Base-by-base conservation (phyloP, 352 stramenopile species). In the Nothophytophthora sp. region DNA sequence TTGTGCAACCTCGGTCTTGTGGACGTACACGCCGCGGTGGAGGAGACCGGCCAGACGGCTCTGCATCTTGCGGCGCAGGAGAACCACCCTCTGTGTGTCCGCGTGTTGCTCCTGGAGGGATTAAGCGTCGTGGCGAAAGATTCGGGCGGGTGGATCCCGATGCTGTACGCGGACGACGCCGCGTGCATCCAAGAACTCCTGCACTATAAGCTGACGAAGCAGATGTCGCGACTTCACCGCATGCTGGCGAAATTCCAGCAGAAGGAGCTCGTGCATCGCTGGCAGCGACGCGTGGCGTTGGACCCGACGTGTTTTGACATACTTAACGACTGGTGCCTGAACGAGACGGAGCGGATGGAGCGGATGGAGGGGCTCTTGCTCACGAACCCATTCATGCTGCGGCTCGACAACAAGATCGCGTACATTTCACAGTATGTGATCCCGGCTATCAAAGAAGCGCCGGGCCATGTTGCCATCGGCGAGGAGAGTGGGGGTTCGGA, bases 251-350 rank as follows among this genome's bases (percentile, higher is more conserved):
- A 75, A 29, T 84, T 70, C 18, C 41, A 79, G 24, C 50, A 75
- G 12, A 60, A 63, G 47, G 80, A 69, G 6, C 49, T 81, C 39
- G 60, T 90, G 22, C 51, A 55, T 44, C 58, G 65, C 19, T 89
- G 75, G 77, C 69, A 84, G 40, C 64, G 61, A 4, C 34, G 38
- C 3, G 51, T 88, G 24, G 63, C 67, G 29, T 50, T 50, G 16
- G 71, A 88, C 9, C 61, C 76, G 8, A 70, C 38, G 13, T 82
- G 63, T 22, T 84, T 76, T 38, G 60, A 76, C 35, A 82, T 89
- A 54, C 29, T 91, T 2, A 91, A 91, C 56, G 80, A 90, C 55
- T 87, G 75, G 77, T 84, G 81, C 30, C 63, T 68, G 47, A 47
- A 44, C 35, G 57, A 86, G 45, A 41, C 56, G 16, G 60, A 67